A percentile compares a stretch with the other conserved stretches of the same genome.
Evolutionary conservation across 768 basidiomycete species (phyloP).

Genomic region (Podaxis pistillaris): DNA sequence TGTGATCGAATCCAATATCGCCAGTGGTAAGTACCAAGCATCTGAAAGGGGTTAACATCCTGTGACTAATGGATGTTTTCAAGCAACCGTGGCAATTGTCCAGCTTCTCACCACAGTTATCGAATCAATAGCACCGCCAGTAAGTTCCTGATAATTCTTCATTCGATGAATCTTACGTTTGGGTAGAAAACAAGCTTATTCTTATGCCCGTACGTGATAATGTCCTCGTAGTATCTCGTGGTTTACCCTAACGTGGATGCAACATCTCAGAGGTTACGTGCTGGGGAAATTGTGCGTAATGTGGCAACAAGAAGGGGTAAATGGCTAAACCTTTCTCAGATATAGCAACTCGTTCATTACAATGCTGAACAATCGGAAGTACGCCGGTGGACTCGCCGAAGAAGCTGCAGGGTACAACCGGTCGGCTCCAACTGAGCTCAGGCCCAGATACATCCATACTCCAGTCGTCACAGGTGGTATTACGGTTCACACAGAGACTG

Average conservation of each 20-base stretch:
- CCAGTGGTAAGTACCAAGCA: not conserved
- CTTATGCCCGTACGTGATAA: not conserved
- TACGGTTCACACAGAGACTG: not conserved
- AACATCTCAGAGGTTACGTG: slow-evolving; percentile 1
- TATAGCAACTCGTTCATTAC: slow-evolving; percentile 6
- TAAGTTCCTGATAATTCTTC: not conserved
- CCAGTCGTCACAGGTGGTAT: not conserved
- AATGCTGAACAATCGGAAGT: slow-evolving; percentile 1
- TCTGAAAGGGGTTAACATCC: not conserved
- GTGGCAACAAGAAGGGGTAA: not conserved
- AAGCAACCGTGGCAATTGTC: not conserved
- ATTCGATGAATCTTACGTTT: not conserved
- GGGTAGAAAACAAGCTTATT: not conserved
- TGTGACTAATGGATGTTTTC: not conserved
- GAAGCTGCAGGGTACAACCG: not conserved
- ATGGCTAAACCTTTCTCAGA: not conserved
- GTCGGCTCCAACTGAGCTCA: not conserved
- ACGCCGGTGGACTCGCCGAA: not conserved
- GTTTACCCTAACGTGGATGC: not conserved
- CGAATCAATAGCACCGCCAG: not conserved
- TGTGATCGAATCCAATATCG: not conserved
- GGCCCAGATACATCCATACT: not conserved
- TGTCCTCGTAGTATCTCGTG: not conserved
- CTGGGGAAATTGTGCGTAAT: not conserved
- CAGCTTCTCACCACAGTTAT: not conserved